Evolutionary conservation across 805 yeast genomes (phyloP).

Genomic region (Saturnispora gosingensis): DNA sequence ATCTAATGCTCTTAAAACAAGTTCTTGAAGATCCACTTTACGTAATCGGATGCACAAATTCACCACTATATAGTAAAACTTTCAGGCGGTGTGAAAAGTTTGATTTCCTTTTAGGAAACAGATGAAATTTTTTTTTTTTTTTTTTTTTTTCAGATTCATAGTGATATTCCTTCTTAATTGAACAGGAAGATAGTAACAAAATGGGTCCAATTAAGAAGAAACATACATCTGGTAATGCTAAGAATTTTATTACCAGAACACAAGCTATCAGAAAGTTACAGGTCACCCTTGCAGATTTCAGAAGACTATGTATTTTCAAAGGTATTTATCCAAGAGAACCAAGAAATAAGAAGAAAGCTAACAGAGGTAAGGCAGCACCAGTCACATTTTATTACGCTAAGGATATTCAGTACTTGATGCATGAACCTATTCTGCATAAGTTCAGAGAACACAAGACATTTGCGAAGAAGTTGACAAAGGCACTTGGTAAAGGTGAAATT

Average conservation of each 20-base stretch:
- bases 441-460: slow-evolving; percentile 95
- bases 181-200: not conserved
- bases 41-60: not conserved
- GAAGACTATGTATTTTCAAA: slow-evolving; percentile 93
- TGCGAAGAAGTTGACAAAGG: slow-evolving; percentile 80
- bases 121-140: not conserved
- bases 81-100: slow-evolving; percentile 8
- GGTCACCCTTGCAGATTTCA: slow-evolving; percentile 90
- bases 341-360: slow-evolving; percentile 89
- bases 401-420: slow-evolving; percentile 90
- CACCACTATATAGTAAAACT: not conserved
- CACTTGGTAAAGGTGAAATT: slow-evolving; percentile 87
- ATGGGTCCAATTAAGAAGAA: slow-evolving; percentile 72
- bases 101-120: not conserved
- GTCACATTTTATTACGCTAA: slow-evolving; percentile 88
- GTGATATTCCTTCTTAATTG: not conserved
- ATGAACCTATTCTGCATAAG: slow-evolving; percentile 85
- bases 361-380: slow-evolving; percentile 95
- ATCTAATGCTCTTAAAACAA: not conserved
- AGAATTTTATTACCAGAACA: slow-evolving; percentile 85
- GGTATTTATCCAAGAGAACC: slow-evolving; percentile 98
- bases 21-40: not conserved
- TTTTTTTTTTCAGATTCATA: not conserved
- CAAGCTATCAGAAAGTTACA: slow-evolving; percentile 90
- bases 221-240: slow-evolving; percentile 81